Percentiles rank a stretch among this genome's conserved stretches.
Evolutionary conservation across 1,284 basidiomycete species (phyloP).

Genomic region (Apiotrichum montevideense): DNA sequence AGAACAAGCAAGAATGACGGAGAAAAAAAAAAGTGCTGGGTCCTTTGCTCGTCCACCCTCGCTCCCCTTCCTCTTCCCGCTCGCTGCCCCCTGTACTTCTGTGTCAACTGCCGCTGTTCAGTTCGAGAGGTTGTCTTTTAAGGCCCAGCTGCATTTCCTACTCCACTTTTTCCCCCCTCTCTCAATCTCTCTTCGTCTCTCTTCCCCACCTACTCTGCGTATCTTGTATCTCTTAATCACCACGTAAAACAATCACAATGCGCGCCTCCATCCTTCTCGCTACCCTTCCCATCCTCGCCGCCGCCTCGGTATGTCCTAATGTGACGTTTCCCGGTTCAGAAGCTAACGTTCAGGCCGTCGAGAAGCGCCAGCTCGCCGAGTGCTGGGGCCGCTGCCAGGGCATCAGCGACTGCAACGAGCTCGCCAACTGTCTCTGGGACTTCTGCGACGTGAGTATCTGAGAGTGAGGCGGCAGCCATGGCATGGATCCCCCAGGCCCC

Average conservation of each 20-base stretch:
- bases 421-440: conserved; percentile 15
- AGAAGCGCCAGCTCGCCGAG: conserved; percentile 3
- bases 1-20: no score
- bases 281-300: conserved; percentile 6
- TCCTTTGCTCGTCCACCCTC: no score
- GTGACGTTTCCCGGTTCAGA: background rate
- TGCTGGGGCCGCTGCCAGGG: background rate
- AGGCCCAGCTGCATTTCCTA: no score
- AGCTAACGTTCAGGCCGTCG: background rate
- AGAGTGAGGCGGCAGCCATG: no score
- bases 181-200: background rate
- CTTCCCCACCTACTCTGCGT: background rate
- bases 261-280: conserved; percentile 12
- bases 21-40: no score
- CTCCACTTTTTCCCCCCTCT: no score
- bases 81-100: no score
- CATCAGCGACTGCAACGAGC: conserved; percentile 5
- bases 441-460: conserved; percentile 13
- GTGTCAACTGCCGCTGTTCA: no score
- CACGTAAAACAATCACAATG: conserved; percentile 11
- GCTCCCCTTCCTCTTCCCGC: no score
- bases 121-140: no score
- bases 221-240: background rate
- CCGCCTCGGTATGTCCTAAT: conserved; percentile 2
- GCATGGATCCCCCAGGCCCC: no score